Percentiles rank a stretch among this genome's conserved stretches.
These are phyloP conservation scores for Nepenthes gracilis DNA, from an alignment of 148 eudicot species.

Conservation along the genomic window DNA sequence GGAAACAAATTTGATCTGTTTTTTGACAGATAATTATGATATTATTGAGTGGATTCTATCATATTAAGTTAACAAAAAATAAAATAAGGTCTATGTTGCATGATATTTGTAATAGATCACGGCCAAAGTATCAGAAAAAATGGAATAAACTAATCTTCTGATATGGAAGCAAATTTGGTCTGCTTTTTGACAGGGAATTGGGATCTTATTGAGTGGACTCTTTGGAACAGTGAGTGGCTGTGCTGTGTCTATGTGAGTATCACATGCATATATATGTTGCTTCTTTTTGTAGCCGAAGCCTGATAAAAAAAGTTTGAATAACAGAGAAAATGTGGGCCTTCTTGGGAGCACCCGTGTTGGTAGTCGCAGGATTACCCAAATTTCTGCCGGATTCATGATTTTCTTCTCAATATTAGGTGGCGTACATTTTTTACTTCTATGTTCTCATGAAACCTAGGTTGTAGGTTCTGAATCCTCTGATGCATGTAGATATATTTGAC, in stretches of 20 bases:
- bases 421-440: background rate
- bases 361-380: slow-evolving; percentile 90
- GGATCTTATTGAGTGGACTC: slow-evolving; percentile 78
- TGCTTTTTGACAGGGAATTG: slow-evolving; percentile 54
- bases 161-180: background rate
- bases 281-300: slow-evolving; percentile 2
- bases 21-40: slow-evolving; percentile 70
- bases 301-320: slow-evolving; percentile 3
- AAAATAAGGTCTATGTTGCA: too few relatives aligned
- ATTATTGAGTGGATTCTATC: slow-evolving; percentile 64
- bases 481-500: background rate
- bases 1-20: background rate
- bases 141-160: background rate
- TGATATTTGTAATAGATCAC: background rate
- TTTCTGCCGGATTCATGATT: slow-evolving; percentile 98
- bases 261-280: background rate
- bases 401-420: slow-evolving; percentile 89
- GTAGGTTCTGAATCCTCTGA: background rate
- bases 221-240: slow-evolving; percentile 94
- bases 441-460: background rate
- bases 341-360: slow-evolving; percentile 96
- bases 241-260: slow-evolving; percentile 76
- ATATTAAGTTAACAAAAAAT: too few relatives aligned
- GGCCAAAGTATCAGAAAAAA: background rate
- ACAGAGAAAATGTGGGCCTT: slow-evolving; percentile 91